Conservation (phyloP, 352 stramenopile genomes). For the Phytophthora chlamydospora region DNA sequence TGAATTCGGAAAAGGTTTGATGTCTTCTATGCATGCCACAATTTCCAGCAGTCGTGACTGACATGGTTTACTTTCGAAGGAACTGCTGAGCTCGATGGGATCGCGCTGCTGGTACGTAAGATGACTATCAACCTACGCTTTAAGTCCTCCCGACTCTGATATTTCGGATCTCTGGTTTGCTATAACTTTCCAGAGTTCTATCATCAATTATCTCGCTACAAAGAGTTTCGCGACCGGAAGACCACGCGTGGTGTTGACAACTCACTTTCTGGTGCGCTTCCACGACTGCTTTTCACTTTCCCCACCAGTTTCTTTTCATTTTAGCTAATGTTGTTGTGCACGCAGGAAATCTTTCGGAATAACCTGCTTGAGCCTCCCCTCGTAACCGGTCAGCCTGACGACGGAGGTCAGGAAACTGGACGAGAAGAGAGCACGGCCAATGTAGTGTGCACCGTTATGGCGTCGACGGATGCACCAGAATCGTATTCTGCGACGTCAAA, state of each 20-base stretch:
- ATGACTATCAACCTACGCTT: too few relatives aligned
- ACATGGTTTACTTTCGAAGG: slow-evolving; percentile 33
- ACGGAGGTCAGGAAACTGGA: slow-evolving; percentile 7
- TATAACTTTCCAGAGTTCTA: slow-evolving; percentile 19
- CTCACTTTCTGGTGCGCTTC: slow-evolving; percentile 72
- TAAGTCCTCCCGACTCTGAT: slow-evolving; percentile 8
- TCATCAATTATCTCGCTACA: slow-evolving; percentile 65
- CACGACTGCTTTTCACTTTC: background rate
- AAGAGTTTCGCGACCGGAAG: slow-evolving; percentile 29
- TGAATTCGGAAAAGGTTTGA: slow-evolving; percentile 86
- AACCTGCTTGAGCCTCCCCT: slow-evolving; percentile 39
- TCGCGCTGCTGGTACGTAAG: slow-evolving; percentile 68
- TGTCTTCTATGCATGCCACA: background rate
- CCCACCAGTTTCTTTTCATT: background rate
- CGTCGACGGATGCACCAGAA: slow-evolving; percentile 37
- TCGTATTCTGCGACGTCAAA: slow-evolving; percentile 25
- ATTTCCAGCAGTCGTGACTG: background rate
- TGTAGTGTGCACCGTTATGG: slow-evolving; percentile 65
- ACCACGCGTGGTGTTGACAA: slow-evolving; percentile 78
- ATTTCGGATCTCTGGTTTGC: background rate
- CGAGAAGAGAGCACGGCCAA: slow-evolving; percentile 12
- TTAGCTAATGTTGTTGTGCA: slow-evolving; percentile 6
- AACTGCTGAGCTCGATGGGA: slow-evolving; percentile 76
- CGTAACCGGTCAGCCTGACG: slow-evolving; percentile 18
- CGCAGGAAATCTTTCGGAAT: slow-evolving; percentile 69